A percentile compares a stretch with the other conserved stretches of the same genome.
phyloP scores from a whole-genome alignment of 2,329 filamentous ascomycete species.

The Ophiostoma novo-ulmi region DNA sequence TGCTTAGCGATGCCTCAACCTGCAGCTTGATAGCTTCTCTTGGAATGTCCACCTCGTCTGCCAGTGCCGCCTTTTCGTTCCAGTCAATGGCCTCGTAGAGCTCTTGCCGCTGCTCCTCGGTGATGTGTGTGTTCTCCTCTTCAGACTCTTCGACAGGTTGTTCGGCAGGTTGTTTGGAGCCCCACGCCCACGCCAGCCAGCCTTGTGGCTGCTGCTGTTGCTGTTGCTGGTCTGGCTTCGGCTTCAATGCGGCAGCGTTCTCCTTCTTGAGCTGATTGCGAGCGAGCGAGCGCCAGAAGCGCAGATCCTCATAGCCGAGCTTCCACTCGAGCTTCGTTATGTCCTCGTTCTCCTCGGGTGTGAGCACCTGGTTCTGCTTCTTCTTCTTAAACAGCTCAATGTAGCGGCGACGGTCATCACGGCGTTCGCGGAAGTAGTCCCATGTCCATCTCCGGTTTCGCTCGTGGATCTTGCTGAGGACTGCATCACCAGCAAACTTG shows the following conservation, averaged over 20 bases:
- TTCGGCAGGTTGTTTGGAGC: conserved; percentile 58
- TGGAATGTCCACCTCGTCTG: conserved; percentile 83
- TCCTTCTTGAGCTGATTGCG: conserved; percentile 94
- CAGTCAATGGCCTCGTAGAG: conserved; percentile 97
- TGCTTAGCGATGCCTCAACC: conserved; percentile 85
- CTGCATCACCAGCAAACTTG: conserved; percentile 80
- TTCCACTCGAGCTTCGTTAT: conserved; percentile 77
- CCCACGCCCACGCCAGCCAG: conserved; percentile 92
- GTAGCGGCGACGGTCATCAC: conserved; percentile 83
- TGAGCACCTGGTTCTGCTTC: conserved; percentile 67
- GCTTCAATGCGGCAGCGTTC: conserved; percentile 81
- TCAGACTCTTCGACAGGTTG: conserved; percentile 57
- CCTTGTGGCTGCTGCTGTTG: conserved; percentile 63
- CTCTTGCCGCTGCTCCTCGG: conserved; percentile 91
- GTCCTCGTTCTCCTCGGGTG: conserved; percentile 64
- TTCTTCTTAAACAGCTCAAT: conserved; percentile 96
- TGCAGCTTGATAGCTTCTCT: conserved; percentile 90
- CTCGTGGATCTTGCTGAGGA: conserved; percentile 91
- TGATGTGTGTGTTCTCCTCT: conserved; percentile 78
- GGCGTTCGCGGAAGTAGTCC: conserved; percentile 87
- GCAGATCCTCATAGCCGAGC: conserved; percentile 85
- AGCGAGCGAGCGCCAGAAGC: conserved; percentile 93
- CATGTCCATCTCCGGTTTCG: conserved; percentile 90
- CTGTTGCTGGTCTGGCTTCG: conserved; percentile 52
- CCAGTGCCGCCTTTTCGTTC: conserved; percentile 88